Evolutionary conservation across 768 basidiomycete genomes (phyloP).

Genomic region (Amanita subjunquillea): DNA sequence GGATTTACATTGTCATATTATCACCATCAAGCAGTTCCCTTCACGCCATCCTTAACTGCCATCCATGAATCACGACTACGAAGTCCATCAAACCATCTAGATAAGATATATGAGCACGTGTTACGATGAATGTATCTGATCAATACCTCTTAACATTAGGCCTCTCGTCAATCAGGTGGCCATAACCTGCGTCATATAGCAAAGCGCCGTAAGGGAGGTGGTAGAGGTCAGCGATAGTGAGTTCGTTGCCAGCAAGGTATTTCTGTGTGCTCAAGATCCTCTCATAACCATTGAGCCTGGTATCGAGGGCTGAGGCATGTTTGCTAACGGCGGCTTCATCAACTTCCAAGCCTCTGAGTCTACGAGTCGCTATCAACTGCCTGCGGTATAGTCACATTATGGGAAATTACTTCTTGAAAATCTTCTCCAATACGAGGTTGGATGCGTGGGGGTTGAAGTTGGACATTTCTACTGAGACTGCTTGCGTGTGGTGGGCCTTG

Average conservation of each 20-base stretch:
- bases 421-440: constrained; percentile 32
- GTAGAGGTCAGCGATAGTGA: constrained; percentile 51
- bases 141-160: constrained; percentile 35
- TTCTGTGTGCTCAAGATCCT: constrained; percentile 42
- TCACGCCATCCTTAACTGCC: constrained; percentile 31
- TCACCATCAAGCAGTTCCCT: not conserved
- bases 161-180: constrained; percentile 20
- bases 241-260: constrained; percentile 44
- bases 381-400: not conserved
- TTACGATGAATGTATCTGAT: not conserved
- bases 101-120: not conserved
- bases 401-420: constrained; percentile 36
- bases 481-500: constrained; percentile 41
- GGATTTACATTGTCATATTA: too few relatives aligned
- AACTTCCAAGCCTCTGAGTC: constrained; percentile 13
- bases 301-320: constrained; percentile 19
- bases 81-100: constrained; percentile 22
- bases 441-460: constrained; percentile 43
- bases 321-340: constrained; percentile 20
- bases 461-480: constrained; percentile 37
- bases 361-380: constrained; percentile 1
- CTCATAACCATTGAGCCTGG: constrained; percentile 47
- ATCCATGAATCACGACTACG: constrained; percentile 36
- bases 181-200: constrained; percentile 13
- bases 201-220: constrained; percentile 34